phyloP scores from a whole-genome alignment of 345 rosid species.

The Dipteronia sinensis region DNA sequence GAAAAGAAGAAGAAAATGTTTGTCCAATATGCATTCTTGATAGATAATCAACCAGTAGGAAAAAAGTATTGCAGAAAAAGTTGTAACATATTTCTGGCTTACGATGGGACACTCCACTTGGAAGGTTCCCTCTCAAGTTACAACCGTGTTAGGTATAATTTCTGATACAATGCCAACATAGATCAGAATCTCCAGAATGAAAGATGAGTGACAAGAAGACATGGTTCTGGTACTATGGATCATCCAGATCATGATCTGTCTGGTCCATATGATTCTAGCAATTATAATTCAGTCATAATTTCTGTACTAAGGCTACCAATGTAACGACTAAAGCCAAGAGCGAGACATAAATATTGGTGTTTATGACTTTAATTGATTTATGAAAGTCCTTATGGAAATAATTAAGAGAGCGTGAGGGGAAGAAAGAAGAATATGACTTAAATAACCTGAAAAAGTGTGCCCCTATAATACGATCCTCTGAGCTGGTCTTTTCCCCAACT shows the following conservation, averaged over 20 bases:
- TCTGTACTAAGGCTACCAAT: neutral
- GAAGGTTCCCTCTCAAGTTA: neutral
- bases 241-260: constrained; percentile 12
- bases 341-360: too few species aligned
- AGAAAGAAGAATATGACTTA: neutral
- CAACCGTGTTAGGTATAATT: neutral
- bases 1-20: neutral
- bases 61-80: neutral
- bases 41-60: neutral
- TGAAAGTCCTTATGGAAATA: neutral
- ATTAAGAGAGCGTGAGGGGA: neutral
- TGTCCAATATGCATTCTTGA: neutral
- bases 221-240: neutral
- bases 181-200: neutral
- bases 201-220: neutral
- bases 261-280: neutral
- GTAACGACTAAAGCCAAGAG: too few species aligned
- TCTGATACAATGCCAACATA: neutral
- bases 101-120: neutral
- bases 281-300: neutral
- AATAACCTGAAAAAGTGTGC: constrained; percentile 95
- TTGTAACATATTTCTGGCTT: neutral
- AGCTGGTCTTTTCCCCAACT: constrained; percentile 74
- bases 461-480: constrained; percentile 85
- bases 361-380: too few species aligned